Base-by-base conservation (phyloP, 139 green algal species). In the Chlorella sorokiniana region DNA sequence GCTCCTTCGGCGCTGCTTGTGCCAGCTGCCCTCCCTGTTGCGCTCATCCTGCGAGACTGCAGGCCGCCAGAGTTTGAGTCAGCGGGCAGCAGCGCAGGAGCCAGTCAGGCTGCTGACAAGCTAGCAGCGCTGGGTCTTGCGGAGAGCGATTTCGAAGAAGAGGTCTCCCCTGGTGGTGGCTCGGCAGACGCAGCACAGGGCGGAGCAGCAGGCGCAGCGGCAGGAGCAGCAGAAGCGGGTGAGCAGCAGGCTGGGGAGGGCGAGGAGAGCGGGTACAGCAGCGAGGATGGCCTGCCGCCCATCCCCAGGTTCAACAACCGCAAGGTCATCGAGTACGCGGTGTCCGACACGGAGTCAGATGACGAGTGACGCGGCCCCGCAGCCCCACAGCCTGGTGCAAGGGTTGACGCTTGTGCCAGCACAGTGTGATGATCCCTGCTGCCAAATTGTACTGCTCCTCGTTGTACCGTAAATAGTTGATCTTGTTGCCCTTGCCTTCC, bases 241-340 rank as follows among this genome's bases (percentile, higher is more conserved):
- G 48, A 4, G 22, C 20, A 51, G 8, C 40, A 18, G 37, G 54
- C 23, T 40, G 52, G 16, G 45, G 51, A 33, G 1, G 48, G 35
- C 51, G 38, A 41, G 38, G 68, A 78, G 14, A 44, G 45, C 20
- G 31, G 56, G 70, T 78, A 56, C 61, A 86, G 76, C 68, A 81
- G 72, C 27, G 84, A 88, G 4, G 84, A 83, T 29, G 71, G 78
- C 40, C 48, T 85, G 33, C 79, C 84, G 7, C 84, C 79, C 69
- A 68, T 88, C 18, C n/a, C 72, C 14, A 42, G 41, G 11, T 83
- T 86, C 54, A 38, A 88, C 29, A 88, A 88, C 40, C 70, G 84
- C 31, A 69, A 83, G 23, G 45, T 86, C 0, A 64, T 86, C 2
- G 75, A 86, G 37, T 86, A 86, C 29, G 44, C 31, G 29, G 42